phyloP scores from a whole-genome alignment of 305 asterid genomes.

The Lippia alba region DNA sequence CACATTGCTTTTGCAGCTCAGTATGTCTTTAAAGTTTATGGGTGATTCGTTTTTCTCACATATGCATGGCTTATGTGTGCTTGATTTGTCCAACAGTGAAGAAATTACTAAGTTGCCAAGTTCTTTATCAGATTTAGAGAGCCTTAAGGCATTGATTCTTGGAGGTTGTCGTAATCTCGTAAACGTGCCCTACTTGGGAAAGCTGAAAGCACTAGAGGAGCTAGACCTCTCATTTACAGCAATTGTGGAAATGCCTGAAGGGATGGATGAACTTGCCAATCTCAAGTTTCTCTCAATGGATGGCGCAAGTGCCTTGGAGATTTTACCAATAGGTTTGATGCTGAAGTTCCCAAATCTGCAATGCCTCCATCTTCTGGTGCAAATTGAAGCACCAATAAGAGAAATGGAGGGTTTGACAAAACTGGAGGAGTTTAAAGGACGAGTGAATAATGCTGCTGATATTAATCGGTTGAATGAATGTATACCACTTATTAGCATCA shows the following conservation, averaged over 20 bases:
- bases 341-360: background rate
- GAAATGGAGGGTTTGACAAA: background rate
- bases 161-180: background rate
- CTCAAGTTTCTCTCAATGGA: background rate
- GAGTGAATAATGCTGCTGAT: background rate
- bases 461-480: background rate
- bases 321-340: background rate
- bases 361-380: background rate
- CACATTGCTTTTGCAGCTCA: slow-evolving; percentile 3
- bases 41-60: slow-evolving; percentile 13
- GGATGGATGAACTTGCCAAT: background rate
- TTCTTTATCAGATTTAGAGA: background rate
- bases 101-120: background rate
- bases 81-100: background rate
- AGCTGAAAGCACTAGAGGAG: background rate
- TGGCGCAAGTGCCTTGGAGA: background rate
- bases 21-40: slow-evolving; percentile 6
- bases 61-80: slow-evolving; percentile 10
- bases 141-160: slow-evolving; percentile 3
- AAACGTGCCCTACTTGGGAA: background rate
- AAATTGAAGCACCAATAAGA: background rate
- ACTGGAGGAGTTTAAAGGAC: background rate
- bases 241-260: background rate
- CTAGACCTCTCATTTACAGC: background rate
- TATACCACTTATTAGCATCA: background rate